Evolutionary conservation across 2,329 filamentous ascomycete genomes (phyloP).

Genomic region (Exserohilum turcica): DNA sequence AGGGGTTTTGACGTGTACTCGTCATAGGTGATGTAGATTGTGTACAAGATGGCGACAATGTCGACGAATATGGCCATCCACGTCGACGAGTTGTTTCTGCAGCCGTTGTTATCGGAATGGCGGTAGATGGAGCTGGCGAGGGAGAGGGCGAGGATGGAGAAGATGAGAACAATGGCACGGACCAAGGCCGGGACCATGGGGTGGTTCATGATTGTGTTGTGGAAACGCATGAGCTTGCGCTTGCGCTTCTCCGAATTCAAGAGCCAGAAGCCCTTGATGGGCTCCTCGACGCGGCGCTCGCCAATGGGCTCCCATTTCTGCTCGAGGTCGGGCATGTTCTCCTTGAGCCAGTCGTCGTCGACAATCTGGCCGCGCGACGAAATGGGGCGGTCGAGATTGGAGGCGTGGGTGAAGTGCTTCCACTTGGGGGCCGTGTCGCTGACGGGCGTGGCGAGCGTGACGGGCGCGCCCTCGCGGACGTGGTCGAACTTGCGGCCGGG

Average conservation of each 20-base stretch:
- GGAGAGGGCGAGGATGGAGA: conserved; percentile 77
- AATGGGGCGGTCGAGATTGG: conserved; percentile 34
- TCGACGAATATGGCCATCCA: conserved; percentile 90
- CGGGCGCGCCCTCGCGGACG: conserved; percentile 44
- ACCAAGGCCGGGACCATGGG: conserved; percentile 85
- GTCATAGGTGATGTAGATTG: conserved; percentile 92
- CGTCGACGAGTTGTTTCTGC: conserved; percentile 64
- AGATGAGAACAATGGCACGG: conserved; percentile 79
- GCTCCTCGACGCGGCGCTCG: conserved; percentile 56
- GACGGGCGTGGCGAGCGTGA: conserved; percentile 43
- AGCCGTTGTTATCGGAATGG: conserved; percentile 44
- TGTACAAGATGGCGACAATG: conserved; percentile 84
- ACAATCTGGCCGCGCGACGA: conserved; percentile 45
- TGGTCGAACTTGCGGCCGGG: conserved; percentile 49
- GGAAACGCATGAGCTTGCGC: conserved; percentile 64
- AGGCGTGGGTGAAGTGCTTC: conserved; percentile 46
- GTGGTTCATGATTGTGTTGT: conserved; percentile 74
- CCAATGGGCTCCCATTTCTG: conserved; percentile 61
- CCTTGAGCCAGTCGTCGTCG: conserved; percentile 54
- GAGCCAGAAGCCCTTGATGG: conserved; percentile 56
- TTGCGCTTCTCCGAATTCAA: conserved; percentile 55
- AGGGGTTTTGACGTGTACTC: conserved; percentile 95
- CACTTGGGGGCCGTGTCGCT: conserved; percentile 47
- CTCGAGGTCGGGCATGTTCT: conserved; percentile 55
- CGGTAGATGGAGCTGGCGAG: conserved; percentile 77